Evolutionary conservation across 2,329 filamentous ascomycete genomes (phyloP).

Genomic region (Verticillium longisporum): DNA sequence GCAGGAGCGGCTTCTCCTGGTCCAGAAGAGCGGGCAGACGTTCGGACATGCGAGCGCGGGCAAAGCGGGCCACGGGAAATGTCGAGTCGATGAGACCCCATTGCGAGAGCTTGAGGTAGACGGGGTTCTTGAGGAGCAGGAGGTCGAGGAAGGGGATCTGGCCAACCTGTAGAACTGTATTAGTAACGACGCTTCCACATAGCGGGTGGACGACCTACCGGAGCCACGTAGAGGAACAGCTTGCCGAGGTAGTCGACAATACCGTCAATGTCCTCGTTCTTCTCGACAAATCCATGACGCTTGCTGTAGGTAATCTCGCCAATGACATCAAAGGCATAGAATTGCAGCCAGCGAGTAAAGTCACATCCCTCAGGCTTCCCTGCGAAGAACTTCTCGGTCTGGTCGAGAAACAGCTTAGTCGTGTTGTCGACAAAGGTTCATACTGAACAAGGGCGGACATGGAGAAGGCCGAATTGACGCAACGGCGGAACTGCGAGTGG

Average conservation of each 20-base stretch:
- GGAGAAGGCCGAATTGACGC: slow-evolving; percentile 69
- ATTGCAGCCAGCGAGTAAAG: slow-evolving; percentile 69
- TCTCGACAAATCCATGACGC: slow-evolving; percentile 67
- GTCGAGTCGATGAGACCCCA: slow-evolving; percentile 61
- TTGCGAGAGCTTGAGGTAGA: slow-evolving; percentile 61
- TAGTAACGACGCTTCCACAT: neutral
- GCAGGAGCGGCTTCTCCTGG: slow-evolving; percentile 25
- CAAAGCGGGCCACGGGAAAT: slow-evolving; percentile 68
- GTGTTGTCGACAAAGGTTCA: slow-evolving; percentile 76
- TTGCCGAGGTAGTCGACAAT: slow-evolving; percentile 59
- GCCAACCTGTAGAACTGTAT: slow-evolving; percentile 44
- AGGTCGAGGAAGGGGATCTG: slow-evolving; percentile 69
- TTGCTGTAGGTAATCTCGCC: slow-evolving; percentile 72
- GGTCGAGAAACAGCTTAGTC: slow-evolving; percentile 61
- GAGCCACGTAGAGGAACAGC: slow-evolving; percentile 65
- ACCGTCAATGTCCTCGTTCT: slow-evolving; percentile 67
- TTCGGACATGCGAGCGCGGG: slow-evolving; percentile 59
- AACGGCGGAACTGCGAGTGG: slow-evolving; percentile 67
- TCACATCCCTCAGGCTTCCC: slow-evolving; percentile 42
- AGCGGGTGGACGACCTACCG: slow-evolving; percentile 35
- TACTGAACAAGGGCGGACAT: slow-evolving; percentile 74
- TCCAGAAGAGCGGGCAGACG: slow-evolving; percentile 41
- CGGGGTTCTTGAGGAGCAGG: slow-evolving; percentile 66
- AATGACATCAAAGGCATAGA: slow-evolving; percentile 77
- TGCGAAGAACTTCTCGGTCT: slow-evolving; percentile 50